phyloP scores from a whole-genome alignment of 108 stramenopile species.

The Parietichytrium sp. region DNA sequence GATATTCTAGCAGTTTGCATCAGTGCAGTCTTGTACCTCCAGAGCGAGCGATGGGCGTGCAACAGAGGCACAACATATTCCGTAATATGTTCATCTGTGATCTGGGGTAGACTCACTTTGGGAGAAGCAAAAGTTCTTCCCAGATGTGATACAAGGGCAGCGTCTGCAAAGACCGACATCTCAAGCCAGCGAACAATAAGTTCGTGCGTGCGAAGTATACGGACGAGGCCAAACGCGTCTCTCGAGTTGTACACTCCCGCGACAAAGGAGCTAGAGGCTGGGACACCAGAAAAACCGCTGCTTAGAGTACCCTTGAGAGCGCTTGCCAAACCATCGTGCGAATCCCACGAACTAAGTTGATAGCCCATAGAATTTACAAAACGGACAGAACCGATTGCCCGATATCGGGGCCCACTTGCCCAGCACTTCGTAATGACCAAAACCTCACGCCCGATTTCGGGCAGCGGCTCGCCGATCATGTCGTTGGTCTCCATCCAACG shows the following conservation, averaged over 20 bases:
- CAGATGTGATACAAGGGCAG: background rate
- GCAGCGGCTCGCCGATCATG: too few relatives aligned
- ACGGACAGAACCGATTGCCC: too few relatives aligned
- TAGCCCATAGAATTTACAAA: background rate
- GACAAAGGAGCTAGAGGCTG: background rate
- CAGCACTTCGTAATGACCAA: too few relatives aligned
- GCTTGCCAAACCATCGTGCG: constrained; percentile 32
- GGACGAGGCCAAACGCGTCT: constrained; percentile 23
- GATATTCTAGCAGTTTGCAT: background rate
- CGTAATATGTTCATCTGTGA: background rate
- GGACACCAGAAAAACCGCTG: background rate
- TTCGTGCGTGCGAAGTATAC: background rate
- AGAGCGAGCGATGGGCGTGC: background rate
- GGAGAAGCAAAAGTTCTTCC: too few relatives aligned
- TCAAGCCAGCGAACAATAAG: constrained; percentile 35
- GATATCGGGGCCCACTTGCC: too few relatives aligned
- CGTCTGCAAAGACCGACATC: constrained; percentile 28
- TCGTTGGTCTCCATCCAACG: too few relatives aligned
- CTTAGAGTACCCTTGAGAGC: background rate
- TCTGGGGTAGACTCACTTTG: background rate
- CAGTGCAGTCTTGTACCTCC: background rate
- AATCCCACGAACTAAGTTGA: constrained; percentile 2
- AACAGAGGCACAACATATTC: background rate
- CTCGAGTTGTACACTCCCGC: background rate
- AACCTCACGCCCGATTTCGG: too few relatives aligned